phyloP scores from a whole-genome alignment of 129 eudicot species.

The Tanacetum coccineum region DNA sequence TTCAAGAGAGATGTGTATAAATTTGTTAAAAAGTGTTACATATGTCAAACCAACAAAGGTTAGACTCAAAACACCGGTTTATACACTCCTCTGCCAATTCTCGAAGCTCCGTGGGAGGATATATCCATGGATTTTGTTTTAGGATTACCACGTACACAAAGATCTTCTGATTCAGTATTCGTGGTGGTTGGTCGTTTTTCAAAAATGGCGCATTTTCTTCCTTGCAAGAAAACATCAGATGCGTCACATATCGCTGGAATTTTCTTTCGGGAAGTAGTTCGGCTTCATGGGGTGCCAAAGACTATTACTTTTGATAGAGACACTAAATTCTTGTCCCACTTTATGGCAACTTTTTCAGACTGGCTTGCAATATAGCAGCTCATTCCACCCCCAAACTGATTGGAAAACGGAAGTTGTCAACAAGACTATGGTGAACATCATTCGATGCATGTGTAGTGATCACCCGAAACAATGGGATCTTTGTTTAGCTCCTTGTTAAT shows the following conservation, averaged over 20 bases:
- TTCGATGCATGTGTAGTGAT: neutral
- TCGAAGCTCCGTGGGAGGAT: neutral
- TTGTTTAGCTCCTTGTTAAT: neutral
- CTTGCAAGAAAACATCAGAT: neutral
- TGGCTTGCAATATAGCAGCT: no score
- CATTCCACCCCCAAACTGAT: neutral
- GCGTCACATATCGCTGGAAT: neutral
- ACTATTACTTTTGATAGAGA: neutral
- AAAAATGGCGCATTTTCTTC: neutral
- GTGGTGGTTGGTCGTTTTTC: neutral
- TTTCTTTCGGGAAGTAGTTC: neutral
- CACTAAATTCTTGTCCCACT: neutral
- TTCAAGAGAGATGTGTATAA: neutral
- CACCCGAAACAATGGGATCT: slow-evolving; percentile 6
- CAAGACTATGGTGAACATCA: neutral
- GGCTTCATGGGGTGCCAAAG: neutral
- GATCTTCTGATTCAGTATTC: neutral
- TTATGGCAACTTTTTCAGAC: neutral
- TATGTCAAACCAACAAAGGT: neutral
- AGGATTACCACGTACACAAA: no score
- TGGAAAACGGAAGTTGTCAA: neutral
- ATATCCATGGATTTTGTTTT: neutral
- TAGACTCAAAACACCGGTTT: neutral
- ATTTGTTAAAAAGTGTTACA: neutral
- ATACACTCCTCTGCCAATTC: neutral